phyloP scores from a whole-genome alignment of 208 protist species.

The Leishmania mexicana region DNA sequence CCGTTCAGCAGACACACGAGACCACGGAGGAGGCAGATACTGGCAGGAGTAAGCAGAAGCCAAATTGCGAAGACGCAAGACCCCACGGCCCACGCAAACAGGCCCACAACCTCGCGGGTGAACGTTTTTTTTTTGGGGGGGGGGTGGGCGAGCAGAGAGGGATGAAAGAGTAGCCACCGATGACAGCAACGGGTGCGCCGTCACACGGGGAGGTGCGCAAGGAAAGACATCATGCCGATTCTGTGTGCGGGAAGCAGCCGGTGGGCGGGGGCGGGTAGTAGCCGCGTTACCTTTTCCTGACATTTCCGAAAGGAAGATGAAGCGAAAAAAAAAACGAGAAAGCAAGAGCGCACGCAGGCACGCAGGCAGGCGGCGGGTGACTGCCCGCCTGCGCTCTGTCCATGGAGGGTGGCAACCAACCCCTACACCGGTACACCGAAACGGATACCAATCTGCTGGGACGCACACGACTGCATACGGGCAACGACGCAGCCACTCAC shows the following conservation, averaged over 20 bases:
- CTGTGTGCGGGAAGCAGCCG: neutral
- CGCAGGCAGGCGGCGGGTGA: neutral
- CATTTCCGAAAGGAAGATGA: neutral
- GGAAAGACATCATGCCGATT: neutral
- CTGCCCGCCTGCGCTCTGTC: neutral
- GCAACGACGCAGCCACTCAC: constrained; percentile 5
- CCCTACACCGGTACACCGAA: neutral
- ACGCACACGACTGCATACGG: constrained; percentile 12
- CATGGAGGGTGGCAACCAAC: neutral
- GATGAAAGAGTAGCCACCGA: neutral
- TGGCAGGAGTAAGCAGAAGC: neutral
- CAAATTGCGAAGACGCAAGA: neutral
- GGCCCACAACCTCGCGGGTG: neutral
- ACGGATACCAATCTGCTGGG: neutral
- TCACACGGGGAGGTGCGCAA: neutral
- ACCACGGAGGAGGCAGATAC: neutral
- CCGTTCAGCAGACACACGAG: neutral
- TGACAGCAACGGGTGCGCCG: neutral
- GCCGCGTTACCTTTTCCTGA: neutral
- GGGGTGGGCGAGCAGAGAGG: neutral
- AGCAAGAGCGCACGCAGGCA: neutral
- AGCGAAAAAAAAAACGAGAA: neutral
- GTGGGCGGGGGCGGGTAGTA: neutral
- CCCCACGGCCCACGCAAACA: neutral
- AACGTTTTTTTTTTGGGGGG: neutral